These are phyloP conservation scores for Blepharisma stoltei DNA, from an alignment of 73 alveolate species.

Conservation along the genomic window DNA sequence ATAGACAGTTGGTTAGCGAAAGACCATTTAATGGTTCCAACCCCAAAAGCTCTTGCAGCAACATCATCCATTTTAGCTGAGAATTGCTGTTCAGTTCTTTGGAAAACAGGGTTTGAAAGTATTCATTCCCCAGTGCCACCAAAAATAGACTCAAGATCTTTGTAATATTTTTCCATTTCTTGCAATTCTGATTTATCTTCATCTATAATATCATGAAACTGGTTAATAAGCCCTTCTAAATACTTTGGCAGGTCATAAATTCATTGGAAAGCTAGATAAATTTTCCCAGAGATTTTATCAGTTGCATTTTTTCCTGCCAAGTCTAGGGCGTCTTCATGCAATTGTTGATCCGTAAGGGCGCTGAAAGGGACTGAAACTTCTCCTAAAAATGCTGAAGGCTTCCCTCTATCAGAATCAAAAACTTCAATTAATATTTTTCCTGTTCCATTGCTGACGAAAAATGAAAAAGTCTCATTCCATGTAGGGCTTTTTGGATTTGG, in stretches of 20 bases:
- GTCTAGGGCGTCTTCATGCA: not conserved
- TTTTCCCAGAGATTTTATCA: not conserved
- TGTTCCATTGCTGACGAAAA: constrained; percentile 3
- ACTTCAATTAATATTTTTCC: not conserved
- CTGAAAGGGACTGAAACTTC: not conserved
- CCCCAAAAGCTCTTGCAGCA: no score
- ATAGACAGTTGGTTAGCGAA: no score
- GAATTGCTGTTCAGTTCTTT: no score
- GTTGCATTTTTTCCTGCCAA: not conserved
- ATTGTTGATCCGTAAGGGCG: not conserved
- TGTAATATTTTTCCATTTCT: no score
- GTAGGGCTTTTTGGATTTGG: not conserved
- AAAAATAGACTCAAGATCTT: no score
- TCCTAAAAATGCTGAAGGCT: not conserved
- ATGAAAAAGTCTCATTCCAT: constrained; percentile 20
- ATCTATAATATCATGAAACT: not conserved
- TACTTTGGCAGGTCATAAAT: not conserved
- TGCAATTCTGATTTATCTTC: no score
- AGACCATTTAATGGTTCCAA: no score
- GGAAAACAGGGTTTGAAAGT: no score
- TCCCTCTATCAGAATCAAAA: not conserved
- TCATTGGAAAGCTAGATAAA: not conserved
- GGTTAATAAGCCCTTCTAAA: not conserved
- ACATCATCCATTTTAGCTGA: no score
- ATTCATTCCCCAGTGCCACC: no score